Evolutionary conservation across 768 basidiomycete genomes (phyloP).

Genomic region (Rhizopogon rudus): DNA sequence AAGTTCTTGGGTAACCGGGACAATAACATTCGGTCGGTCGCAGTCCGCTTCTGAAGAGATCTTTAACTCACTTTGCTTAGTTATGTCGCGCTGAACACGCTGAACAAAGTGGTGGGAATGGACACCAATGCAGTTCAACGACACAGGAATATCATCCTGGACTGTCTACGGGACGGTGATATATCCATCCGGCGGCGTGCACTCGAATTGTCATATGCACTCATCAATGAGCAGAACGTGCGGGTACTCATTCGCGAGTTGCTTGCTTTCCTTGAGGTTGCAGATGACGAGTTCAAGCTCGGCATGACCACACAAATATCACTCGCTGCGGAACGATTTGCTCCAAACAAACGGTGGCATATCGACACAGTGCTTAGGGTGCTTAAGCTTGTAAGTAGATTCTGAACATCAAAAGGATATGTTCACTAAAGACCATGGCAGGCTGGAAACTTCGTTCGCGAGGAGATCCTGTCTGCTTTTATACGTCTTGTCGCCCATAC

Average conservation of each 20-base stretch:
- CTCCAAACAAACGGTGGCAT: slow-evolving; percentile 98
- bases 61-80: slow-evolving; percentile 35
- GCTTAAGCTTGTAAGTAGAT: slow-evolving; percentile 70
- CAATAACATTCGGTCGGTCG: slow-evolving; percentile 90
- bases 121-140: slow-evolving; percentile 98
- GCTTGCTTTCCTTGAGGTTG: slow-evolving; percentile 94
- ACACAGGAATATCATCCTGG: slow-evolving; percentile 97
- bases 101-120: slow-evolving; percentile 97
- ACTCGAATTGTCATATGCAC: slow-evolving; percentile 92
- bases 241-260: slow-evolving; percentile 89
- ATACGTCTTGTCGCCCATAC: slow-evolving; percentile 96
- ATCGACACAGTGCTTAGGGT: slow-evolving; percentile 96
- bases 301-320: slow-evolving; percentile 98
- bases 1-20: slow-evolving; percentile 97
- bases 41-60: background rate
- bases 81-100: slow-evolving; percentile 95
- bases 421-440: slow-evolving; percentile 24
- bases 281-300: slow-evolving; percentile 98
- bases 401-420: background rate
- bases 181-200: slow-evolving; percentile 97
- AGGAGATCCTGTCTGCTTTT: slow-evolving; percentile 93
- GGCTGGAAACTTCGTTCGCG: slow-evolving; percentile 98
- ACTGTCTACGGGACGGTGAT: slow-evolving; percentile 97
- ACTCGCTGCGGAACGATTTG: slow-evolving; percentile 92
- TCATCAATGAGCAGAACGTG: slow-evolving; percentile 94